Conservation (phyloP, 2,329 filamentous ascomycete genomes). For the Cordyceps fumosorosea region DNA sequence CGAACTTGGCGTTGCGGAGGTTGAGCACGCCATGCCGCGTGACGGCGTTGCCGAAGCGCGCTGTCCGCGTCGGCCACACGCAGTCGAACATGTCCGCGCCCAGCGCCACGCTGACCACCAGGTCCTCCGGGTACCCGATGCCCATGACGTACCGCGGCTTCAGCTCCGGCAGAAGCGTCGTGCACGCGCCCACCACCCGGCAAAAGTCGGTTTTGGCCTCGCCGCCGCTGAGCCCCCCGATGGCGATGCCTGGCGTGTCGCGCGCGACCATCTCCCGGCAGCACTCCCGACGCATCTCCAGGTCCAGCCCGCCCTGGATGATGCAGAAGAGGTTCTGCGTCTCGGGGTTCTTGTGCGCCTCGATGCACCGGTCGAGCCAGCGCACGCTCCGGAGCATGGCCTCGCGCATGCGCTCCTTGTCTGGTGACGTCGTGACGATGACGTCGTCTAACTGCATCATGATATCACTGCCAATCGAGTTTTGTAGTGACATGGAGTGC, state of each 20-base stretch:
- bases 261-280: slow-evolving; percentile 80
- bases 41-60: slow-evolving; percentile 91
- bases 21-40: slow-evolving; percentile 78
- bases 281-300: slow-evolving; percentile 79
- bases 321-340: slow-evolving; percentile 96
- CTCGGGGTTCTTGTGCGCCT: slow-evolving; percentile 75
- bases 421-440: slow-evolving; percentile 89
- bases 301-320: slow-evolving; percentile 89
- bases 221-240: slow-evolving; percentile 88
- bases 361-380: slow-evolving; percentile 93
- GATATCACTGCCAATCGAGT: slow-evolving; percentile 95
- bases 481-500: slow-evolving; percentile 92
- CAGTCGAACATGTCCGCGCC: slow-evolving; percentile 99
- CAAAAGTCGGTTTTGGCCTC: slow-evolving; percentile 94
- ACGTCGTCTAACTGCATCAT: slow-evolving; percentile 99
- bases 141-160: slow-evolving; percentile 99
- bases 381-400: slow-evolving; percentile 92
- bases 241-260: slow-evolving; percentile 92
- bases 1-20: slow-evolving; percentile 67
- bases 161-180: slow-evolving; percentile 71
- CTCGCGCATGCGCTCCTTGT: slow-evolving; percentile 79
- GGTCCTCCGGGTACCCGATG: slow-evolving; percentile 92
- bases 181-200: slow-evolving; percentile 81
- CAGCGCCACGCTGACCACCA: slow-evolving; percentile 86
- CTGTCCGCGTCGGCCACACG: slow-evolving; percentile 95